These are phyloP conservation scores for Houttuynia cordata DNA, from an alignment of 164 flowering plant species.

Conservation along the genomic window DNA sequence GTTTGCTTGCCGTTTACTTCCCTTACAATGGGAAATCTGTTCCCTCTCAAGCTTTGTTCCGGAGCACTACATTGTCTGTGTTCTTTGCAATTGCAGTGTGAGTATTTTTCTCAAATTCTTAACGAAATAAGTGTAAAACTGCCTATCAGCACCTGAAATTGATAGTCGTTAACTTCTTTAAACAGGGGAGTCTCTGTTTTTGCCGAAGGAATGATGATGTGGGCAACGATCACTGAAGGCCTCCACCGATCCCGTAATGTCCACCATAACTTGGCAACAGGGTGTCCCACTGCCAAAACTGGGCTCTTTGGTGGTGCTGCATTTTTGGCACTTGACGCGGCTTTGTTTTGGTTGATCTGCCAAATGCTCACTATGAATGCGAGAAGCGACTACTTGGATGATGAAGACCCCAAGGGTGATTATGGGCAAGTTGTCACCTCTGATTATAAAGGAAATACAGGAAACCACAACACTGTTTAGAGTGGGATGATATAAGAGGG, in stretches of 20 bases:
- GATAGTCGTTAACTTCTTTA: background rate
- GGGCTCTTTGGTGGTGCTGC: slow-evolving; percentile 46
- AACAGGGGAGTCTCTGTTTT: slow-evolving; percentile 43
- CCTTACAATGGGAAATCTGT: slow-evolving; percentile 62
- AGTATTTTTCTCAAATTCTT: slow-evolving; percentile 14
- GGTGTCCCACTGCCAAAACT: slow-evolving; percentile 36
- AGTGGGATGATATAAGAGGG: background rate
- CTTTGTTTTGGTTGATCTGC: slow-evolving; percentile 39
- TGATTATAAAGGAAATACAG: slow-evolving; percentile 4
- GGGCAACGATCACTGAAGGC: slow-evolving; percentile 73
- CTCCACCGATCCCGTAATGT: slow-evolving; percentile 33
- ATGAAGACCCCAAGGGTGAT: slow-evolving; percentile 27
- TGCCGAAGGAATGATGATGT: slow-evolving; percentile 47
- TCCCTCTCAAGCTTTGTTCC: slow-evolving; percentile 50
- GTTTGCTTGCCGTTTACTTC: slow-evolving; percentile 40
- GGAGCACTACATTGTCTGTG: slow-evolving; percentile 38
- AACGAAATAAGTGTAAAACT: background rate
- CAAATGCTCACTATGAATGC: slow-evolving; percentile 32
- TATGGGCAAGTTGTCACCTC: slow-evolving; percentile 26
- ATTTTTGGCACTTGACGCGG: slow-evolving; percentile 28
- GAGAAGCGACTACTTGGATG: slow-evolving; percentile 26
- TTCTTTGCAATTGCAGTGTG: slow-evolving; percentile 68
- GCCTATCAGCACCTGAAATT: background rate
- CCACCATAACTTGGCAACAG: slow-evolving; percentile 13
- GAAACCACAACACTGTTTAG: background rate